A percentile compares a stretch with the other conserved stretches of the same genome.
These are phyloP conservation scores for Aspergillus pseudoterreus DNA, from an alignment of 2,329 filamentous ascomycete genomes.

Conservation along the genomic window DNA sequence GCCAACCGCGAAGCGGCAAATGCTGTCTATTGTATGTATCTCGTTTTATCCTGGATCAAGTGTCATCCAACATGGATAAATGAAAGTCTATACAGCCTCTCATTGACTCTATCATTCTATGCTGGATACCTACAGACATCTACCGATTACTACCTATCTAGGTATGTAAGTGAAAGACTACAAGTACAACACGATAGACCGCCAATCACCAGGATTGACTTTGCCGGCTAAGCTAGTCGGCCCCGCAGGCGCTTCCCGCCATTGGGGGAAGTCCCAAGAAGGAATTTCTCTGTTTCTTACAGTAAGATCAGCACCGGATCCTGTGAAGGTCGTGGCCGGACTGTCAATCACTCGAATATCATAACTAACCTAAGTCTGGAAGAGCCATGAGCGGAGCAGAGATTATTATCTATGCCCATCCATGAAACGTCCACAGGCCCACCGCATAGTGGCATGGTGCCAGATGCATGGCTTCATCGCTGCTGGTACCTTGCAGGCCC, in stretches of 20 bases:
- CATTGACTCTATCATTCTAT: no score
- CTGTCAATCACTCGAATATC: constrained; percentile 4
- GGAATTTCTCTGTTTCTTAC: constrained; percentile 2
- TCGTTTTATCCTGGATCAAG: not conserved
- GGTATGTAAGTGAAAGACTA: no score
- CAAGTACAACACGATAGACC: not conserved
- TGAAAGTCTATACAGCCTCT: no score
- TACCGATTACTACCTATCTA: no score
- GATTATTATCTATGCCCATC: no score
- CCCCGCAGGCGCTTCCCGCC: constrained; percentile 21
- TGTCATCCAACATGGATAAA: no score
- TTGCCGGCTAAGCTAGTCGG: constrained; percentile 19
- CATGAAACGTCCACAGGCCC: not conserved
- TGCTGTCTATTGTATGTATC: not conserved
- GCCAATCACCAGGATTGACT: constrained; percentile 19
- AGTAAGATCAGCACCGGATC: constrained; percentile 11
- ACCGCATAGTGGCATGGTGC: constrained; percentile 12
- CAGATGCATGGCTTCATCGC: constrained; percentile 1
- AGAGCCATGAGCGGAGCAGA: no score
- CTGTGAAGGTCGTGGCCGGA: not conserved
- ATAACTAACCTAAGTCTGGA: no score
- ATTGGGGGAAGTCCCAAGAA: constrained; percentile 12
- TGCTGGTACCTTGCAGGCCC: constrained; percentile 1
- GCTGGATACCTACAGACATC: no score
- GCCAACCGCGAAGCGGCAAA: not conserved